A percentile compares a stretch with the other conserved stretches of the same genome.
phyloP scores from a whole-genome alignment of 768 basidiomycete genomes.

The Phaeotremella skinneri region DNA sequence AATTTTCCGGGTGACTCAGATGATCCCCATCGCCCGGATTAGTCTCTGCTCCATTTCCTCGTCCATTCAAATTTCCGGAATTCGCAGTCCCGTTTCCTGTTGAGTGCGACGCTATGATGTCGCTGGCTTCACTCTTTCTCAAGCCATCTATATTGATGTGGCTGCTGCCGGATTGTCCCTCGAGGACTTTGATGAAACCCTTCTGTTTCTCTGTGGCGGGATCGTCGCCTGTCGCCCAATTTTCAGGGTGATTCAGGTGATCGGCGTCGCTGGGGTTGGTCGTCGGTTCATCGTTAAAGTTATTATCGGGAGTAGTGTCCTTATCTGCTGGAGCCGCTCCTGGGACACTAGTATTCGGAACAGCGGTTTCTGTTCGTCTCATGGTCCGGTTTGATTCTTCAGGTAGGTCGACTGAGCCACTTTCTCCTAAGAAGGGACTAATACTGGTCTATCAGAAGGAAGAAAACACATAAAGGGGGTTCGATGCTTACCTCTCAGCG shows the following conservation, averaged over 20 bases:
- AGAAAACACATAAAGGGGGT: too few relatives aligned
- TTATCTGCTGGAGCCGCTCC: too few relatives aligned
- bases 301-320: too few relatives aligned
- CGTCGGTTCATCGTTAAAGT: too few relatives aligned
- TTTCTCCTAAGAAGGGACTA: too few relatives aligned
- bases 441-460: too few relatives aligned
- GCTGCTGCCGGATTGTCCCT: conserved; percentile 24
- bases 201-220: conserved; percentile 44
- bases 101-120: conserved; percentile 33
- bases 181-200: conserved; percentile 42
- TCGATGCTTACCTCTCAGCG: too few relatives aligned
- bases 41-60: conserved; percentile 17
- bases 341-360: too few relatives aligned
- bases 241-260: conserved; percentile 46
- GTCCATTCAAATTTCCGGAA: not conserved
- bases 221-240: conserved; percentile 44
- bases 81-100: not conserved
- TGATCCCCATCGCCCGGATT: conserved; percentile 31
- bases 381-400: too few relatives aligned
- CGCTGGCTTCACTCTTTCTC: conserved; percentile 48
- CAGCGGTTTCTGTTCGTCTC: too few relatives aligned
- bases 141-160: conserved; percentile 29
- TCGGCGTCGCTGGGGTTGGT: conserved; percentile 12
- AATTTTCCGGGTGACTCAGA: conserved; percentile 50
- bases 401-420: too few relatives aligned